phyloP scores from a whole-genome alignment of 805 yeast species.

The Kluyveromyces nonfermentans region DNA sequence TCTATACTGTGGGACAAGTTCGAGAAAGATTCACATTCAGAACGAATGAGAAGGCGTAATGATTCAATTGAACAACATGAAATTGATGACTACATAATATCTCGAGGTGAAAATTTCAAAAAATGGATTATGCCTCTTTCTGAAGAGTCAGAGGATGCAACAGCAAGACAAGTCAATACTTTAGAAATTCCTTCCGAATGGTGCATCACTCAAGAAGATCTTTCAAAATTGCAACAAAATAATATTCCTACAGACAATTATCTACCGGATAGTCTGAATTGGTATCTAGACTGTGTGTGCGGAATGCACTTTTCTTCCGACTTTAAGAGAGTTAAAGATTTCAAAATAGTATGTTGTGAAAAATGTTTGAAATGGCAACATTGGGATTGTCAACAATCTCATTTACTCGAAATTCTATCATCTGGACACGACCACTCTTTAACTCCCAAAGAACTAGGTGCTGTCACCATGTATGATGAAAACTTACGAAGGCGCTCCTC shows the following conservation, averaged over 20 bases:
- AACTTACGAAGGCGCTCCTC: slow-evolving; percentile 4
- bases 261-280: slow-evolving; percentile 18
- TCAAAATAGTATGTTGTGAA: slow-evolving; percentile 26
- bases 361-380: slow-evolving; percentile 27
- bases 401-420: slow-evolving; percentile 11
- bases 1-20: slow-evolving; percentile 22
- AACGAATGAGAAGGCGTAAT: slow-evolving; percentile 12
- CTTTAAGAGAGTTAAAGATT: slow-evolving; percentile 9
- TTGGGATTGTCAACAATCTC: slow-evolving; percentile 23
- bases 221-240: slow-evolving; percentile 13
- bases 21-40: slow-evolving; percentile 20
- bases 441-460: slow-evolving; percentile 2
- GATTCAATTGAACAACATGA: neutral
- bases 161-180: slow-evolving; percentile 5
- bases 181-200: slow-evolving; percentile 24
- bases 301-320: slow-evolving; percentile 5
- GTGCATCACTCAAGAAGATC: slow-evolving; percentile 19
- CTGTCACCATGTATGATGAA: slow-evolving; percentile 6
- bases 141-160: neutral
- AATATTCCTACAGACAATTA: slow-evolving; percentile 13
- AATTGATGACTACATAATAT: slow-evolving; percentile 9
- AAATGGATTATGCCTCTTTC: slow-evolving; percentile 1
- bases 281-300: slow-evolving; percentile 27
- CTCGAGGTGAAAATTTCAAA: slow-evolving; percentile 9
- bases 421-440: slow-evolving; percentile 3